Evolutionary conservation across 371 early-diverging fungal species (phyloP), one percentile per base, ranked within the genome.

Genomic region (Rhizopus microsporus): DNA sequence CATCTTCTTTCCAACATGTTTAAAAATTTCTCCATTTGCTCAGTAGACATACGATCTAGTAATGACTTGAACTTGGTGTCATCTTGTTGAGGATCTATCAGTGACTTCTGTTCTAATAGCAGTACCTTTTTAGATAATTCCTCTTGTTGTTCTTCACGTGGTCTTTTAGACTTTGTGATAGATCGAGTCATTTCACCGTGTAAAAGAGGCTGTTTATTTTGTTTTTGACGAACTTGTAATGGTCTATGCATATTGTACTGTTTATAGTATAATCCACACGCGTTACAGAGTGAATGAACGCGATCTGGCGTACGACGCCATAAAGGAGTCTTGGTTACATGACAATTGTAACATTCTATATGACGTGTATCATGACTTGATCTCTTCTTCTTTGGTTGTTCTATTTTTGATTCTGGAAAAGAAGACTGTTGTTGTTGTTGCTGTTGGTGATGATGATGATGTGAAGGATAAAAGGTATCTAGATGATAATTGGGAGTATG

Each of bases 241-340:
- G 90, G 90, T 12, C 90, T 81, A 53, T 90, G 89, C 4, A 74
- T 76, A 15, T 86, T 81, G 65, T 89, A 88, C 56, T 87, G 88
- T 71, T 89, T 90, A 56, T 79, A 88, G 70, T 89, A 92, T n/a
- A 90, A 74, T 17, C 90, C 91, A 66, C 93, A 93, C 2, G 93
- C 91, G 69, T 93, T 93, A 71, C 92, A 93, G 9, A 93, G 78
- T n/a, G 84, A 82, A 57, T 91, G 89, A 42, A 76, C 72, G 37
- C 87, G 81, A 59, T 91, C 91, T 29, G 87, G 83, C 30, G 92
- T 89, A 32, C 90, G 77, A 29, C 92, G 80, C 93, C 93, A 91
- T 8, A 93, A 75, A 35, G 93, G 93, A 0, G 92, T 91, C 63
- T 81, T 79, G 54, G 85, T 89, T 4, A 89, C 88, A 35, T 83